A percentile compares a stretch with the other conserved stretches of the same genome.
Conservation (phyloP, 23 red algal genomes). For the Gracilaria gracilis region DNA sequence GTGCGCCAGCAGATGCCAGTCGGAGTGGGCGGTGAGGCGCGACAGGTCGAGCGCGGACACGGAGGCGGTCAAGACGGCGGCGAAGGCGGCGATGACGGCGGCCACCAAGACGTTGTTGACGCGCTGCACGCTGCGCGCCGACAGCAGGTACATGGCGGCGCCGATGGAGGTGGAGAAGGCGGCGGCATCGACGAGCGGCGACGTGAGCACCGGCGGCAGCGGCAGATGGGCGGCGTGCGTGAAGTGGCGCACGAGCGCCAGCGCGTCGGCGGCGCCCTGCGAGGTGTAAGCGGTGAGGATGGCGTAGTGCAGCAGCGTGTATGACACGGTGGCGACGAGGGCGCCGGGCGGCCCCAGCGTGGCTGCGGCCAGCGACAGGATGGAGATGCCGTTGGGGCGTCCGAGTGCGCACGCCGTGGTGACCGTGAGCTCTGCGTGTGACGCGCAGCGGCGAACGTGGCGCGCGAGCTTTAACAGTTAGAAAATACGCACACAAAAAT, state of each 20-base stretch:
- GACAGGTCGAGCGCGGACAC: too few relatives aligned
- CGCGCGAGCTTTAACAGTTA: background rate
- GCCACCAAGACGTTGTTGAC: slow-evolving; percentile 68
- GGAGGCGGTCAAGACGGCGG: background rate
- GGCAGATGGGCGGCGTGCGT: background rate
- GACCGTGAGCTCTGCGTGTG: slow-evolving; percentile 40
- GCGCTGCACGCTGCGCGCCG: slow-evolving; percentile 19
- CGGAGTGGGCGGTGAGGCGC: background rate
- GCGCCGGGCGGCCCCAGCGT: slow-evolving; percentile 63
- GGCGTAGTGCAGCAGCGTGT: slow-evolving; percentile 68
- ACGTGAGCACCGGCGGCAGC: background rate
- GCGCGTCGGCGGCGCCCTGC: slow-evolving; percentile 52
- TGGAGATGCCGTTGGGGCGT: slow-evolving; percentile 46
- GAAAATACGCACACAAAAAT: background rate
- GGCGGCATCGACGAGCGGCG: background rate
- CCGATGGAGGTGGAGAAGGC: slow-evolving; percentile 12
- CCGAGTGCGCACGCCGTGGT: slow-evolving; percentile 61
- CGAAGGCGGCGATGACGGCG: slow-evolving; percentile 16
- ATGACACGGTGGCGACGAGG: slow-evolving; percentile 34
- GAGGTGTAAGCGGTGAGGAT: slow-evolving; percentile 85
- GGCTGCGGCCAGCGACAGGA: slow-evolving; percentile 67
- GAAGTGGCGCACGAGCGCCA: background rate
- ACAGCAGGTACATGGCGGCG: slow-evolving; percentile 25
- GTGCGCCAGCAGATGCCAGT: slow-evolving; percentile 62
- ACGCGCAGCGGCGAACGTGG: background rate